Base-by-base conservation (phyloP, 306 rosid species). In the Quercus cerris region DNA sequence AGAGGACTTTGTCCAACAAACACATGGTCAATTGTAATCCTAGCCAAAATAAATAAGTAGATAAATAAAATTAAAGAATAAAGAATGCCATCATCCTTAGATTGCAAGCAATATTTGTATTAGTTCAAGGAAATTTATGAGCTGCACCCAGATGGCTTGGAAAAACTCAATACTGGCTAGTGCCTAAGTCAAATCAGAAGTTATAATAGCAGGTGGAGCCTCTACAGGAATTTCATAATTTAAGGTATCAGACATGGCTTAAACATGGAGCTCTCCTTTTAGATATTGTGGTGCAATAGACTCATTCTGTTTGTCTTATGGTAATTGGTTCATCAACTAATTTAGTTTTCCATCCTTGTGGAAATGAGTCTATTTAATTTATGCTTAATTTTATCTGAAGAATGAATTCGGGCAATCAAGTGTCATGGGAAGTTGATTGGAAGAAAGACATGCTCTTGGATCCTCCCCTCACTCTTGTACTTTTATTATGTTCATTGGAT, bases 211-310 rank as follows among this genome's bases (percentile, higher is more conserved):
- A 23, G 28, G 52, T 38, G 5, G n/a, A 20, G 19, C 68, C 35
- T 56, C 49, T 12, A 11, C 17, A 2, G 33, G 38, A 57, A 44
- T 33, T 74, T 55, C 18, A 12, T 62, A 20, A 73, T 55, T 54
- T 17, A 55, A 54, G 19, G 15, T 28, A 20, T 41, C 8, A 76
- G 52, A 46, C 41, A 77, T 82, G 25, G 19, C 75, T 30, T 64
- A 70, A 77, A 58, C 25, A 25, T 15, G 55, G 69, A 72, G 46
- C 12, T 38, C 56, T 74, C 17, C 33, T 82, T 81, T 61, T 55
- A 35, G 33, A 31, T 35, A 4, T 59, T 18, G 20, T 70, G 51
- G 56, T 74, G 52, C n/a, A 30, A 67, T 17, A 18, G n/a, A 56
- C 31, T 57, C 62, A 19, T 54, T 74, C 27, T 55, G 70, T 52